These are phyloP conservation scores for Colletotrichum caudatum DNA, from an alignment of 2,329 filamentous ascomycete genomes.

Conservation along the genomic window DNA sequence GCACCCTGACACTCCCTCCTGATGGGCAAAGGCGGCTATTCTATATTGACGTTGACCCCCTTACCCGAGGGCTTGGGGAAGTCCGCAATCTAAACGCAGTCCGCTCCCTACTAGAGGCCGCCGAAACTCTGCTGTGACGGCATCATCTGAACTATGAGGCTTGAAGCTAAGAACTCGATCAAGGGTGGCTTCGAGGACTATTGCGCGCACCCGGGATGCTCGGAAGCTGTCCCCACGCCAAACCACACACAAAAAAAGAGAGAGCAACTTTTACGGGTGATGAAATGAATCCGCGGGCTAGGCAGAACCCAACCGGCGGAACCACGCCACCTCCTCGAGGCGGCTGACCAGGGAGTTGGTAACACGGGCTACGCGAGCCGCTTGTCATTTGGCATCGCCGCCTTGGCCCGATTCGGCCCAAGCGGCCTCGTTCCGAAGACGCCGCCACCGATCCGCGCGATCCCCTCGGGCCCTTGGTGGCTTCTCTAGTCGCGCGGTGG, in stretches of 20 bases:
- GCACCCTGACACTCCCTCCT: background rate
- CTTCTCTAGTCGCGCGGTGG: too few species aligned
- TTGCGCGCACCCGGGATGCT: background rate
- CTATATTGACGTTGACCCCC: background rate
- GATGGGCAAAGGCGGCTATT: too few species aligned
- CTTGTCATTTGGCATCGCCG: too few species aligned
- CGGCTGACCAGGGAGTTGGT: too few species aligned
- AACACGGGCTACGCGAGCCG: too few species aligned
- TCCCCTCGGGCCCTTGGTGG: too few species aligned
- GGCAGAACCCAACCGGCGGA: too few species aligned
- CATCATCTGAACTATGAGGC: constrained; percentile 14
- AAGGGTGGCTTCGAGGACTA: too few species aligned
- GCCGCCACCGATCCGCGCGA: too few species aligned
- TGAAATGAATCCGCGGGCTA: too few species aligned
- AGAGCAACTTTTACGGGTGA: background rate
- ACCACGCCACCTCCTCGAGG: background rate
- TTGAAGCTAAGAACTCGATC: background rate
- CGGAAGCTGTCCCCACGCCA: background rate
- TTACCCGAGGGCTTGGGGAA: constrained; percentile 16
- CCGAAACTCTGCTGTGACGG: background rate
- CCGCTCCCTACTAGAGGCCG: background rate
- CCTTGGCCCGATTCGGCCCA: background rate
- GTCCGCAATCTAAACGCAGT: constrained; percentile 1
- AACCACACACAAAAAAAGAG: too few species aligned
- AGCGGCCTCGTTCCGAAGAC: too few species aligned